These are phyloP conservation scores for Onygena corvina DNA, from an alignment of 2,329 filamentous ascomycete species.

Conservation along the genomic window DNA sequence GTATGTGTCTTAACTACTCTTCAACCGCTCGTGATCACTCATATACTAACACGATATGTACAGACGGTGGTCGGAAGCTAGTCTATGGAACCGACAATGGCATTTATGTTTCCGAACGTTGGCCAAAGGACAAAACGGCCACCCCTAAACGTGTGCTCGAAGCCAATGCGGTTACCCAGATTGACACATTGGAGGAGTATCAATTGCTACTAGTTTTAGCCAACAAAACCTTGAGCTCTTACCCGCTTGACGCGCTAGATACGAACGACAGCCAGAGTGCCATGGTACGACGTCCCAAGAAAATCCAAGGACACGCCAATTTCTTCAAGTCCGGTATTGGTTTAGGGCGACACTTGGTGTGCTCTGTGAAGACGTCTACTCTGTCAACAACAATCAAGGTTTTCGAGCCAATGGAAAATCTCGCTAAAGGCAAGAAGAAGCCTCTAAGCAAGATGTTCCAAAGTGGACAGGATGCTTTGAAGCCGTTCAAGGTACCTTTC, in stretches of 20 bases:
- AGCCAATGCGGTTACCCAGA: conserved; percentile 75
- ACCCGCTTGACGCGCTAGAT: conserved; percentile 75
- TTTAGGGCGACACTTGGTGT: conserved; percentile 84
- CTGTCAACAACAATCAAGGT: conserved; percentile 96
- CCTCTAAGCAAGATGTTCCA: conserved; percentile 94
- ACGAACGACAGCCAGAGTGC: conserved; percentile 61
- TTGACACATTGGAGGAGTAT: conserved; percentile 93
- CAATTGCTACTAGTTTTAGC: conserved; percentile 79
- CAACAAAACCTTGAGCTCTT: conserved; percentile 86
- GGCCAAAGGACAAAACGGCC: conserved; percentile 62
- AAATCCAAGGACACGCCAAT: conserved; percentile 93
- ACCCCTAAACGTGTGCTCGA: conserved; percentile 78
- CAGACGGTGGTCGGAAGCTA: conserved; percentile 87
- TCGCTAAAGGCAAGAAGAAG: conserved; percentile 89
- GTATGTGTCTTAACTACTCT: conserved; percentile 39
- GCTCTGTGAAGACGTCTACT: conserved; percentile 87
- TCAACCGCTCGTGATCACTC: conserved; percentile 1
- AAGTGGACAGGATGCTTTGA: conserved; percentile 81
- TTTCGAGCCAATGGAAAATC: conserved; percentile 93
- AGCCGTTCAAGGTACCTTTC: conserved; percentile 62
- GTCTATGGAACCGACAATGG: conserved; percentile 91
- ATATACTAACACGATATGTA: conserved; percentile 14
- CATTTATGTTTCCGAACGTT: conserved; percentile 83
- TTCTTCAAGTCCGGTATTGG: conserved; percentile 98
- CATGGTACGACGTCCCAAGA: conserved; percentile 74